Conservation (phyloP, 345 rosid species). For the Geranium brycei region DNA sequence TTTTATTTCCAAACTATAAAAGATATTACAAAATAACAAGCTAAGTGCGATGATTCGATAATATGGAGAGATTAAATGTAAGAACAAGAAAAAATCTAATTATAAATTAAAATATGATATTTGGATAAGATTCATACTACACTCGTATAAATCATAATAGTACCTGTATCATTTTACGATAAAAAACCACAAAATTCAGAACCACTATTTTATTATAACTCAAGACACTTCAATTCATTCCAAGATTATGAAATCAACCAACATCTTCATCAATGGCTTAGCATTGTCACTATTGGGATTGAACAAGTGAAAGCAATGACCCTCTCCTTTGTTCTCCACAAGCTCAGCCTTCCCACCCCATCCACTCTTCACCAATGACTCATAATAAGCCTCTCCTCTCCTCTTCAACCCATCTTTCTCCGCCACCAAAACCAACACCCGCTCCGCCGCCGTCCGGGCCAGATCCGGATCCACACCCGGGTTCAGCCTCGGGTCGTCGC, state of each 20-base stretch:
- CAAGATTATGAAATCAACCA: slow-evolving; percentile 21
- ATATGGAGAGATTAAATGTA: too few species aligned
- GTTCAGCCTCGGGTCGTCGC: slow-evolving; percentile 23
- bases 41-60: too few species aligned
- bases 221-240: background rate
- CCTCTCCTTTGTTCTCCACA: slow-evolving; percentile 21
- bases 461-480: slow-evolving; percentile 23
- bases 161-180: too few species aligned
- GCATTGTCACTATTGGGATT: slow-evolving; percentile 13
- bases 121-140: too few species aligned
- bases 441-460: slow-evolving; percentile 16
- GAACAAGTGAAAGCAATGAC: slow-evolving; percentile 25
- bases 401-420: slow-evolving; percentile 22
- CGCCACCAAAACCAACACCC: slow-evolving; percentile 33
- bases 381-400: slow-evolving; percentile 21
- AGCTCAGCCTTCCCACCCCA: slow-evolving; percentile 24
- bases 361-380: slow-evolving; percentile 13
- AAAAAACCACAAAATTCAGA: too few species aligned
- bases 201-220: background rate
- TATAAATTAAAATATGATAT: too few species aligned
- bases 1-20: too few species aligned
- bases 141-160: too few species aligned
- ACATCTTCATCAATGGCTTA: slow-evolving; percentile 15
- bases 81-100: too few species aligned
- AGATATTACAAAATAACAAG: too few species aligned